These are phyloP conservation scores for Tolypocladium amazonense DNA, from an alignment of 2,329 filamentous ascomycete species.

Conservation along the genomic window DNA sequence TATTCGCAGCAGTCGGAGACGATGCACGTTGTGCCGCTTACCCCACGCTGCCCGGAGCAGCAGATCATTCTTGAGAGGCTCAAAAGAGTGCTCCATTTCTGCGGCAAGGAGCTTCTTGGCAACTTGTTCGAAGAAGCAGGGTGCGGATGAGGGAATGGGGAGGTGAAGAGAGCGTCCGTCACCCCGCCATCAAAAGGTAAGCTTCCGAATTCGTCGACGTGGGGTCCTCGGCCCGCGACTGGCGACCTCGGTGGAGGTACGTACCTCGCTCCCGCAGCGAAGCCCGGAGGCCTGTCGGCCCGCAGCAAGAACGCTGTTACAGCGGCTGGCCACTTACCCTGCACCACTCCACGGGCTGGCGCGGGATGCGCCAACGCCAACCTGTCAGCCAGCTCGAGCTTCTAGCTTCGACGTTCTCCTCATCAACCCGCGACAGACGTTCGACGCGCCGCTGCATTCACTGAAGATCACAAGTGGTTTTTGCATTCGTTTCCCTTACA, in stretches of 20 bases:
- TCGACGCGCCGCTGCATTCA: not conserved
- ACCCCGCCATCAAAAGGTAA: not conserved
- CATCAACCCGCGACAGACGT: not conserved
- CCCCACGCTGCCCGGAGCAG: constrained; percentile 84
- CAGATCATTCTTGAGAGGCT: constrained; percentile 84
- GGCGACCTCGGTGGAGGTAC: not conserved
- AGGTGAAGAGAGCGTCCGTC: not conserved
- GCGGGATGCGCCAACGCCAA: not conserved
- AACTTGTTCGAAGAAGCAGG: not conserved
- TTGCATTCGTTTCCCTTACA: not conserved
- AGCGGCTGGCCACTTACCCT: not conserved
- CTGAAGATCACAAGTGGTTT: not conserved
- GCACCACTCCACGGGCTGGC: not conserved
- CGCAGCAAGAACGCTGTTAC: not conserved
- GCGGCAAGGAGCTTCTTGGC: not conserved
- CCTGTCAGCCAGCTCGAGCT: not conserved
- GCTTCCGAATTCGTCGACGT: not conserved
- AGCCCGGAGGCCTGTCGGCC: not conserved
- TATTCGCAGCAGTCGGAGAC: constrained; percentile 5
- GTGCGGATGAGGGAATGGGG: not conserved
- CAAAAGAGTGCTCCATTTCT: constrained; percentile 61
- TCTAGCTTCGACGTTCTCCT: not conserved
- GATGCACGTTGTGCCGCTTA: constrained; percentile 29
- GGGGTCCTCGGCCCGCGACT: not conserved
- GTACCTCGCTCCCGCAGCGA: not conserved